Evolutionary conservation across 1,284 basidiomycete genomes (phyloP).

Genomic region (Exsudoporus floridanus): DNA sequence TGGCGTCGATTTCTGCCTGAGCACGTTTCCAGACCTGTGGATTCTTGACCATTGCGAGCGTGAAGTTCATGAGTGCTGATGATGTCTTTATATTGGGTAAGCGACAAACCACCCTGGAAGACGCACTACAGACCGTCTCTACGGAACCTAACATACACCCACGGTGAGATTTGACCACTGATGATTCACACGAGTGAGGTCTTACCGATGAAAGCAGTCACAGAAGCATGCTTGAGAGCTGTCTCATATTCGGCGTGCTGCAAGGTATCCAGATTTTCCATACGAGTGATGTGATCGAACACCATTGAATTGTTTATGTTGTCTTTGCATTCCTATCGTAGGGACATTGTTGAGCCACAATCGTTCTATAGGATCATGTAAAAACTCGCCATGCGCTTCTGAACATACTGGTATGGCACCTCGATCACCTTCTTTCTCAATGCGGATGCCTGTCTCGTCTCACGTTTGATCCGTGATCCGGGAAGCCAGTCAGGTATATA

Average conservation of each 20-base stretch:
- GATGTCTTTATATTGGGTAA: constrained; percentile 6
- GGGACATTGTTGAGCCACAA: not conserved
- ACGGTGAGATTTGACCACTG: not conserved
- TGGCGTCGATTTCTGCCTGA: constrained; percentile 39
- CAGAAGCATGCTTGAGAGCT: constrained; percentile 10
- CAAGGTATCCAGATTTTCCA: constrained; percentile 5
- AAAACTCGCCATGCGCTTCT: constrained; percentile 9
- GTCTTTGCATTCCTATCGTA: not conserved
- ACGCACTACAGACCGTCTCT: constrained; percentile 15
- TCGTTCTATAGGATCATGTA: not conserved
- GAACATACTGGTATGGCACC: constrained; percentile 16
- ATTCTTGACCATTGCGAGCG: constrained; percentile 37
- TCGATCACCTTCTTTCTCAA: constrained; percentile 8
- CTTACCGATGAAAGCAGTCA: constrained; percentile 13
- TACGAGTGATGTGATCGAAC: constrained; percentile 15
- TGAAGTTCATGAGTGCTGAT: constrained; percentile 21
- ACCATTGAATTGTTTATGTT: constrained; percentile 7
- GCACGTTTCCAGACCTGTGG: constrained; percentile 33
- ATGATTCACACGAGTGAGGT: not conserved
- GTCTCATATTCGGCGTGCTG: not conserved
- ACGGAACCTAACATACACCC: not conserved
- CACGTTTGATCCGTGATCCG: not conserved
- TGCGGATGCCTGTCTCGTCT: not conserved
- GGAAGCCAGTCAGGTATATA: constrained; percentile 19
- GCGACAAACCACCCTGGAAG: not conserved